Percentiles rank a stretch among this genome's conserved stretches.
Conservation (phyloP, 495 filamentous ascomycete genomes). For the Trichoderma reesei region DNA sequence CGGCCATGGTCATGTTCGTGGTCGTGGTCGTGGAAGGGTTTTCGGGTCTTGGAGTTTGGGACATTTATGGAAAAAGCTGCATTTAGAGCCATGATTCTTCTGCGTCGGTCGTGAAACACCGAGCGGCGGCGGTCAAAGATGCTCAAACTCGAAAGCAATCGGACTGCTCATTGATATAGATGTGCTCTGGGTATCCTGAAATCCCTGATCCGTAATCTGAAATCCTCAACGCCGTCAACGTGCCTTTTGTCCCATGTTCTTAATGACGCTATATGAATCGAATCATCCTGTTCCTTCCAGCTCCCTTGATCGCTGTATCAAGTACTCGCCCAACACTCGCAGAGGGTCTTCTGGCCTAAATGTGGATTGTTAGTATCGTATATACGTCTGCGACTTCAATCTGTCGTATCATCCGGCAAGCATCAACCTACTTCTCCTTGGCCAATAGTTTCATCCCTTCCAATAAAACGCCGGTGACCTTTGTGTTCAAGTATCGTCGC, state of each 20-base stretch:
- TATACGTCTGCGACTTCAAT: background rate
- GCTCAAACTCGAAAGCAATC: constrained; percentile 7
- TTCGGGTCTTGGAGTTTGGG: constrained; percentile 22
- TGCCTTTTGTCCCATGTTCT: background rate
- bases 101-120: constrained; percentile 8
- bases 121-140: background rate
- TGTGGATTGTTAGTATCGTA: background rate
- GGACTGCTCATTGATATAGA: constrained; percentile 8
- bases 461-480: constrained; percentile 71
- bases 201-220: background rate
- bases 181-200: constrained; percentile 8
- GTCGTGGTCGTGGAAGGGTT: constrained; percentile 9
- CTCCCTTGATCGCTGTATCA: constrained; percentile 74
- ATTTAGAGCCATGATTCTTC: constrained; percentile 13
- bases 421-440: constrained; percentile 60
- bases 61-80: constrained; percentile 25
- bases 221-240: background rate
- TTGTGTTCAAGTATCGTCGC: constrained; percentile 80
- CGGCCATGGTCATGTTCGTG: constrained; percentile 10
- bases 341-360: constrained; percentile 72
- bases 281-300: constrained; percentile 35
- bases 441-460: constrained; percentile 90
- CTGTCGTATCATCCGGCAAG: background rate
- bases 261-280: background rate
- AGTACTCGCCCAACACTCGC: constrained; percentile 73